Percentiles rank a stretch among this genome's conserved stretches.
Conservation (phyloP, 2,329 filamentous ascomycete species). For the Aureobasidium vineae region DNA sequence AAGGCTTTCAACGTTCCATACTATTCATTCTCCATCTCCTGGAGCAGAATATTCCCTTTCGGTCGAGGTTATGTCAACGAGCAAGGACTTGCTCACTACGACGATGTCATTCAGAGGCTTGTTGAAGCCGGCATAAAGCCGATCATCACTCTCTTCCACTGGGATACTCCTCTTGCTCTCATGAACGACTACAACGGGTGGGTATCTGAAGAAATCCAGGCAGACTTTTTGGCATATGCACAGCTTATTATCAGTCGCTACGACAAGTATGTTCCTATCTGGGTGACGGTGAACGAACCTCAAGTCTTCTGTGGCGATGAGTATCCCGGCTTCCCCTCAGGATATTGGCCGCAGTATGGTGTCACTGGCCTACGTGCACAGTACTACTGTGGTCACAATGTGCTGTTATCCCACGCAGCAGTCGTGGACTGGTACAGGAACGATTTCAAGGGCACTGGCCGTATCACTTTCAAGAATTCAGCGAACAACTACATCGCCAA, state of each 20-base stretch:
- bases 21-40: conserved; percentile 49
- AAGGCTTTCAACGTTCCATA: conserved; percentile 40
- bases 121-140: conserved; percentile 42
- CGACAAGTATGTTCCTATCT: conserved; percentile 41
- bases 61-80: conserved; percentile 48
- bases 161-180: conserved; percentile 43
- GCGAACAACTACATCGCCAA: conserved; percentile 41
- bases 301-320: conserved; percentile 26
- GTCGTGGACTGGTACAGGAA: conserved; percentile 44
- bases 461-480: conserved; percentile 44
- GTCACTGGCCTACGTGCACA: conserved; percentile 32
- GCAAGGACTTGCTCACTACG: conserved; percentile 49
- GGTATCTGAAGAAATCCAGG: conserved; percentile 42
- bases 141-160: conserved; percentile 49
- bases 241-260: conserved; percentile 42
- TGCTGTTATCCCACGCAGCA: conserved; percentile 40
- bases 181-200: conserved; percentile 43
- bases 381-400: conserved; percentile 40
- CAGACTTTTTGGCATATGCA: conserved; percentile 46
- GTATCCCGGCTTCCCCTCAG: conserved; percentile 18
- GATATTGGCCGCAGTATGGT: conserved; percentile 39
- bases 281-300: conserved; percentile 48
- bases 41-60: conserved; percentile 53
- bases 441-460: conserved; percentile 39
- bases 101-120: conserved; percentile 46